These are phyloP conservation scores for Ambrosia artemisiifolia DNA, from an alignment of 129 eudicot species.

Conservation along the genomic window DNA sequence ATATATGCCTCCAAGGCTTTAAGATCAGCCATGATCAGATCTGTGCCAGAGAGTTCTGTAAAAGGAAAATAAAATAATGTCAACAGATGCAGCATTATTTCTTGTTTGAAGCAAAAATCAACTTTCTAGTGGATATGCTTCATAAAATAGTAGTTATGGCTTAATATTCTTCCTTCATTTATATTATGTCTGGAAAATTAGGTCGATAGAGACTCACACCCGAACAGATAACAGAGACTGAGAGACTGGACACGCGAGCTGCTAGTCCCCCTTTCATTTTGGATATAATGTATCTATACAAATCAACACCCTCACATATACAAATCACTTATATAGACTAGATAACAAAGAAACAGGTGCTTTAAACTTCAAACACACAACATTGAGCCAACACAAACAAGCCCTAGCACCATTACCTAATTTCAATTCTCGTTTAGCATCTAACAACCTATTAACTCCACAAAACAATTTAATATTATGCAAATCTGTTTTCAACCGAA, in stretches of 20 bases:
- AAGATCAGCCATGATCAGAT: constrained; percentile 82
- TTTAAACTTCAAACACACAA: not conserved
- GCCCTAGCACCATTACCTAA: not conserved
- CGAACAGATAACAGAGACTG: not conserved
- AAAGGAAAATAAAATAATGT: constrained; percentile 21
- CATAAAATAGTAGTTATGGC: not conserved
- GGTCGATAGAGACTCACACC: too few relatives aligned
- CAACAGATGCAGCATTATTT: constrained; percentile 11
- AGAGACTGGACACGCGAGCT: not conserved
- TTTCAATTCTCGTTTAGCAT: not conserved
- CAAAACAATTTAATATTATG: too few relatives aligned
- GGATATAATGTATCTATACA: not conserved
- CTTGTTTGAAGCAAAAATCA: not conserved
- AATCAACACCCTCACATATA: not conserved
- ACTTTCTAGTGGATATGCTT: not conserved
- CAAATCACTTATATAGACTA: not conserved
- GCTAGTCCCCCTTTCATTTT: not conserved
- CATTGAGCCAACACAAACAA: not conserved
- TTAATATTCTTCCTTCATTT: not conserved
- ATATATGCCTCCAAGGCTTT: constrained; percentile 79
- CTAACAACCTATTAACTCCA: not conserved
- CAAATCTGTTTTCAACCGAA: not conserved
- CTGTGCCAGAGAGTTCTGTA: constrained; percentile 78
- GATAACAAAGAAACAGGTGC: not conserved
- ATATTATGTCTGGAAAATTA: too few relatives aligned